A percentile compares a stretch with the other conserved stretches of the same genome.
Evolutionary conservation across 345 rosid species (phyloP).

Genomic region (Salix viminalis): DNA sequence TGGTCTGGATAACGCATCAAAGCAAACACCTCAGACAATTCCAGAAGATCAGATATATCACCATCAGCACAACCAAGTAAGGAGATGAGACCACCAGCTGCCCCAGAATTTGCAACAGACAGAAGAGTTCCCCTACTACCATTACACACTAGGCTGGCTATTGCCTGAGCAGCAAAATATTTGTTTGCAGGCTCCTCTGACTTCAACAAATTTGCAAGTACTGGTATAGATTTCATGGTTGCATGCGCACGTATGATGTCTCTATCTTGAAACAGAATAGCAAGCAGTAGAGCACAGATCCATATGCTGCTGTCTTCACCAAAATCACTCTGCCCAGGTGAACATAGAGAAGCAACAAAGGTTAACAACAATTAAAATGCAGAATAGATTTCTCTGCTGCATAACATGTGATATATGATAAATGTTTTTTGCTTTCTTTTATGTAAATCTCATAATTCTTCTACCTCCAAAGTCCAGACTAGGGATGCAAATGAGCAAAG

Average conservation of each 20-base stretch:
- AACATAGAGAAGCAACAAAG: constrained; percentile 16
- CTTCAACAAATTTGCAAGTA: constrained; percentile 81
- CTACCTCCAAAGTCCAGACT: neutral
- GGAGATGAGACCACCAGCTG: constrained; percentile 87
- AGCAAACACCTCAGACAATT: constrained; percentile 75
- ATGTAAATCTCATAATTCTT: neutral
- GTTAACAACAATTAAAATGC: neutral
- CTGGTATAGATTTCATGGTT: constrained; percentile 87
- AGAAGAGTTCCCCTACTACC: constrained; percentile 98
- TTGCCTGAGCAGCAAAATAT: constrained; percentile 96
- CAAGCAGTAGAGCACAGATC: constrained; percentile 91
- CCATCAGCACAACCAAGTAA: constrained; percentile 93
- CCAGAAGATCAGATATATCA: constrained; percentile 81
- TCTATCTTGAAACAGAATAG: constrained; percentile 92
- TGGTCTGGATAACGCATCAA: constrained; percentile 88
- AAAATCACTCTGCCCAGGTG: constrained; percentile 64
- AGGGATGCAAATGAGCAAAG: neutral
- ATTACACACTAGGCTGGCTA: constrained; percentile 89
- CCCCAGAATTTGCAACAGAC: constrained; percentile 96
- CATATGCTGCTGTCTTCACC: constrained; percentile 84
- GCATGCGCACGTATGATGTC: constrained; percentile 85
- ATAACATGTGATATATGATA: neutral
- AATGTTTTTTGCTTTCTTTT: neutral
- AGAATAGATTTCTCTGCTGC: neutral
- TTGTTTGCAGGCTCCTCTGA: constrained; percentile 83